phyloP scores from a whole-genome alignment of 225 moss, liverwort and hornwort species.

The Marchantia paleacea region DNA sequence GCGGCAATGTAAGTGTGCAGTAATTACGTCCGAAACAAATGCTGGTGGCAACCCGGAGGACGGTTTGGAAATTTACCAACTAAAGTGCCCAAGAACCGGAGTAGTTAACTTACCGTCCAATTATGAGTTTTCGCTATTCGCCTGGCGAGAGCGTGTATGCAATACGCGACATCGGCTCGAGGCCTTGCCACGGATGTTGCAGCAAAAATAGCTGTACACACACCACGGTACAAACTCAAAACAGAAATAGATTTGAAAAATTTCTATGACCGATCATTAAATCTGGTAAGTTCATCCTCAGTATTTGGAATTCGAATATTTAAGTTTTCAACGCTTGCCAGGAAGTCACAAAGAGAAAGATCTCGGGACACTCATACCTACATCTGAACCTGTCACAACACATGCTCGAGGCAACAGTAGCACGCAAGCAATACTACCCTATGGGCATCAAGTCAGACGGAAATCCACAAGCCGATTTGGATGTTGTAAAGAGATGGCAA shows the following conservation, averaged over 20 bases:
- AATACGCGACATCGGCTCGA: conserved; percentile 96
- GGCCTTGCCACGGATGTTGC: conserved; percentile 93
- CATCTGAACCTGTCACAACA: too few species aligned
- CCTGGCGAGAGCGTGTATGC: conserved; percentile 95
- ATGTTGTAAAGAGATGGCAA: background rate
- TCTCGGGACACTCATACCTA: background rate
- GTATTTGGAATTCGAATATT: too few species aligned
- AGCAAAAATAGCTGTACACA: conserved; percentile 74
- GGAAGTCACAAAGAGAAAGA: background rate
- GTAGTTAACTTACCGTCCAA: conserved; percentile 74
- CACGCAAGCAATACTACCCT: background rate
- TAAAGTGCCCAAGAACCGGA: background rate
- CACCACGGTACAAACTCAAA: background rate
- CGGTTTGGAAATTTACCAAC: background rate
- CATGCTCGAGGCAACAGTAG: background rate
- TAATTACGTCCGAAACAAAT: background rate
- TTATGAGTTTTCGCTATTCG: conserved; percentile 99
- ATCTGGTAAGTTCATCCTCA: too few species aligned
- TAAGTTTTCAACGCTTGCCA: background rate
- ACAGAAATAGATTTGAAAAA: background rate
- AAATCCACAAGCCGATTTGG: background rate
- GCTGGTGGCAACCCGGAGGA: background rate
- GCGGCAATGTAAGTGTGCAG: background rate
- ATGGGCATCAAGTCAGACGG: background rate
- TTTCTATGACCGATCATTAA: too few species aligned